Conservation (phyloP, 345 rosid genomes). For the Populus euphratica region DNA sequence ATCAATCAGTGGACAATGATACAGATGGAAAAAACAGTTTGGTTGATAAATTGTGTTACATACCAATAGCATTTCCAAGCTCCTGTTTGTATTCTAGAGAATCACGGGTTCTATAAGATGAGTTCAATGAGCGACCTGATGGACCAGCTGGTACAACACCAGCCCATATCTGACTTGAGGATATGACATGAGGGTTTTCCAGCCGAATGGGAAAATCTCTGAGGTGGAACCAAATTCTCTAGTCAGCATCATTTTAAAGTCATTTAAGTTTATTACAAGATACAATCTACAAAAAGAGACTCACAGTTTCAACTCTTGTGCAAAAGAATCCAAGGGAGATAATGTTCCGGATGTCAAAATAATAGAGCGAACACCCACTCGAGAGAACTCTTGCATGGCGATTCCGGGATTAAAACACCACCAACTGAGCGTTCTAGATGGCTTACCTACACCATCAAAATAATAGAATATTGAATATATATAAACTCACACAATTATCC, state of each 20-base stretch:
- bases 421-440: slow-evolving; percentile 88
- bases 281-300: slow-evolving; percentile 23
- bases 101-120: slow-evolving; percentile 78
- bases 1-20: not conserved
- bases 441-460: slow-evolving; percentile 55
- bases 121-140: slow-evolving; percentile 71
- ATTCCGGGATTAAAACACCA: slow-evolving; percentile 99
- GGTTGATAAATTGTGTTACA: slow-evolving; percentile 16
- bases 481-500: not conserved
- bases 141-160: slow-evolving; percentile 91
- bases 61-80: slow-evolving; percentile 95
- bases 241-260: slow-evolving; percentile 23
- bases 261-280: slow-evolving; percentile 7
- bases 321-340: slow-evolving; percentile 92
- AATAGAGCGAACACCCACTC: slow-evolving; percentile 76
- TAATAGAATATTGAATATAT: not conserved
- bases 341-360: slow-evolving; percentile 95
- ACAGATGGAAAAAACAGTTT: not conserved
- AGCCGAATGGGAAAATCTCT: slow-evolving; percentile 85
- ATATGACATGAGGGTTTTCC: slow-evolving; percentile 98
- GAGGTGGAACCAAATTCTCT: slow-evolving; percentile 26
- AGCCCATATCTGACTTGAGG: slow-evolving; percentile 86
- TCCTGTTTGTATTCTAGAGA: slow-evolving; percentile 86
- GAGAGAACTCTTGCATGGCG: slow-evolving; percentile 77
- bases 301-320: slow-evolving; percentile 84